Evolutionary conservation across 2,329 filamentous ascomycete species (phyloP), one percentile per base, ranked within the genome.

Genomic region (Alternaria longipes): DNA sequence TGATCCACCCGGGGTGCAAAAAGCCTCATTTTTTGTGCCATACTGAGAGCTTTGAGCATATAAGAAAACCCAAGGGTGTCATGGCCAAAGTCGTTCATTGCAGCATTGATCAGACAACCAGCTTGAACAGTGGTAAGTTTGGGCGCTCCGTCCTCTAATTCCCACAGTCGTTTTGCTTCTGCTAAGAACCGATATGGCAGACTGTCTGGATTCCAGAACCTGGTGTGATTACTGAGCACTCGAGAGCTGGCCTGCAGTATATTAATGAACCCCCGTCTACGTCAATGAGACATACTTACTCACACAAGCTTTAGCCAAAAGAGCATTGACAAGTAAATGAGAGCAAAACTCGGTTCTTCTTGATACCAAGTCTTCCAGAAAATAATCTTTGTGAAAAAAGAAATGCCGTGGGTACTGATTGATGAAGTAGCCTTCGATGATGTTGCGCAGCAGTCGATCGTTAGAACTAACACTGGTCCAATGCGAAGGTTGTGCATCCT

Each of bases 121-220:
- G 66, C 63, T 38, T 71, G 67, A 8, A 69, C 44, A 1, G 67
- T 64, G 6, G 66, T 62, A 16, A 70, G 57, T n/a, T 58, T 60
- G 7, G 38, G 46, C 14, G 36, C n/a, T 7, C 30, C 45, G 3
- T 36, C 18, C 8, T 65, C 63, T 11, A 68, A 16, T 20, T 72
- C 69, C 69, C 69, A 72, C 1, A 70, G 44, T 24, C 66, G 51
- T 44, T 63, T 70, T 20, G 69, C 66, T 59, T 72, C 68, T 14
- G 67, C 63, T 9, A 69, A 56, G 26, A 72, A 70, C 16, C 59
- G 58, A 26, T 64, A 67, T 9, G 56, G 56, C 12, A 70, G 56
- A 45, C 60, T 66, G 7, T 64, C 45, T 14, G 66, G 64, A 41
- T 65, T 58, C 64, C 66, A 69, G 26, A 64, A 63, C 12, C 63